Evolutionary conservation across 2,329 filamentous ascomycete species (phyloP), one percentile per base, ranked within the genome.

Genomic region (Fonsecaea nubica): DNA sequence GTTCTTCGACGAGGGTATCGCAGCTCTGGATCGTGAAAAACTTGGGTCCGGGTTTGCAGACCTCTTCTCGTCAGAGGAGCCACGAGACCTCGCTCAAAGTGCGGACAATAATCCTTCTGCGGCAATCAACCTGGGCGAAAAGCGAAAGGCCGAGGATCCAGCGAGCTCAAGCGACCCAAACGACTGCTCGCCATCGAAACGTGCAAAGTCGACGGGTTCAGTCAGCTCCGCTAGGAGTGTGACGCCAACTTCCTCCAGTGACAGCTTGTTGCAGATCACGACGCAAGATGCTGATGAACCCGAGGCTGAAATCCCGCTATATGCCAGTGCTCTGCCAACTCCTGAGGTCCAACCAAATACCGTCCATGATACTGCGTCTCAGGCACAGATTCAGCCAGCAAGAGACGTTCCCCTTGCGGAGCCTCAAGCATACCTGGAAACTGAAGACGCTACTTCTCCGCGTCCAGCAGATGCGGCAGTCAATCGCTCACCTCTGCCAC

Each of bases 121-220:
- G 4, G 3, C 40, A n/a, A 5, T 6, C 15, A 13, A 42, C 4
- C 1, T 9, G 18, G 56, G 13, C 8, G 15, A 12, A 58, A 58
- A 48, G 10, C 18, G 36, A 32, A 58, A 45, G 30, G 2, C 21
- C 9, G 38, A 36, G n/a, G n/a, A 9, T 10, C 10, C 7, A 9
- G 9, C 2, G 18, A n/a, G 8, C 18, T 42, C 42, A 5, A 30
- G n/a, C 13, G 36, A 40, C n/a, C 8, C 18, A 58, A 18, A 4
- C 10, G 56, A 32, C n/a, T 7, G 30, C 38, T 48, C 56, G 42
- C 25, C 38, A 30, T 38, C 18, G 12, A 58, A 58, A 45, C 56
- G 36, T 45, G 40, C 15, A n/a, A 42, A 42, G 8, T 42, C 40
- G 18, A 42, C 40, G 13, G 40, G 18, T 13, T n/a, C 7, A n/a